Conservation (phyloP, 1,284 basidiomycete species). For the Puccinia triticina region DNA sequence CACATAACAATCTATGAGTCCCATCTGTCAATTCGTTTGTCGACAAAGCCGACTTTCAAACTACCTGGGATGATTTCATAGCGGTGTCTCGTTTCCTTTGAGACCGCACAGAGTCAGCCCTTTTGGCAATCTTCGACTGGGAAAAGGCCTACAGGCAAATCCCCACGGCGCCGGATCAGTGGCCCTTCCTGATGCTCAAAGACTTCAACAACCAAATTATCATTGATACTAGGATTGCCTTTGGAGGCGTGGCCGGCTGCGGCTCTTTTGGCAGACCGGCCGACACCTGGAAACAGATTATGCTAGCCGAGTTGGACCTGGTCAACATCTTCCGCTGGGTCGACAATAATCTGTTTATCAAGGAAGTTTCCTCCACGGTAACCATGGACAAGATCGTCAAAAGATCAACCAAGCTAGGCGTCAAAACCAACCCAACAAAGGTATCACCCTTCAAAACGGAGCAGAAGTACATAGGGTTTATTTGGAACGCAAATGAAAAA, state of each 20-base stretch:
- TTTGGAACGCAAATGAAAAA: background rate
- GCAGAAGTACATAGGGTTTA: constrained; percentile 2
- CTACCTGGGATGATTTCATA: background rate
- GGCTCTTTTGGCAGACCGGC: background rate
- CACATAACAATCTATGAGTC: background rate
- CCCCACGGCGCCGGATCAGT: too few relatives aligned
- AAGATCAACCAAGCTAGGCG: background rate
- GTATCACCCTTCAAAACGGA: background rate
- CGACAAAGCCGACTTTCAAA: background rate
- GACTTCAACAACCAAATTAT: background rate
- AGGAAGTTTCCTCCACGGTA: background rate
- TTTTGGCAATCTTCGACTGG: background rate
- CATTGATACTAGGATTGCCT: background rate
- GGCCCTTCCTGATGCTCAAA: background rate
- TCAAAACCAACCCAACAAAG: background rate
- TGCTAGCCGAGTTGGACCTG: background rate
- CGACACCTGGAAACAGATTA: background rate
- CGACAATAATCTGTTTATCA: background rate
- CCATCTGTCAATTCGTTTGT: background rate
- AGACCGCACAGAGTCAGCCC: background rate
- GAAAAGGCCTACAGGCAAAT: too few relatives aligned
- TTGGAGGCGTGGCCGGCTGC: background rate
- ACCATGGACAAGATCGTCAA: background rate
- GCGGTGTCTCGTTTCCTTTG: background rate
- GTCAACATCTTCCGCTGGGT: too few relatives aligned